phyloP scores from a whole-genome alignment of 768 basidiomycete genomes.

The Dacryopinax spathularia region DNA sequence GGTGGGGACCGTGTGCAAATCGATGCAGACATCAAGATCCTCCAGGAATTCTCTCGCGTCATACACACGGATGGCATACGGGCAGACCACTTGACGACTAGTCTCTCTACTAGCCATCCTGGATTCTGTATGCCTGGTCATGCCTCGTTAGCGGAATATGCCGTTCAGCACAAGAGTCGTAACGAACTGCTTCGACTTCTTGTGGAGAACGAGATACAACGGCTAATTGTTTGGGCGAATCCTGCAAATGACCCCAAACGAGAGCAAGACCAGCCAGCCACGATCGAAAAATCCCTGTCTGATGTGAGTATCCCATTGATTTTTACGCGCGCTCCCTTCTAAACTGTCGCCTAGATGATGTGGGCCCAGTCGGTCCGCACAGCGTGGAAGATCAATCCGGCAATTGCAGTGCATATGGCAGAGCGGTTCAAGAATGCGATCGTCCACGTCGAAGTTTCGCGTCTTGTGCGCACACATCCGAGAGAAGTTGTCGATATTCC shows the following conservation, averaged over 20 bases:
- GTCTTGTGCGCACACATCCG: constrained; percentile 60
- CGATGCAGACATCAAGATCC: constrained; percentile 71
- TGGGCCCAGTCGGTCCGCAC: constrained; percentile 59
- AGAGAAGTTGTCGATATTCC: constrained; percentile 55
- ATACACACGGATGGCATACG: constrained; percentile 61
- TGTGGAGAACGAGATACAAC: constrained; percentile 78
- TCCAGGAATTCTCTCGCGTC: constrained; percentile 69
- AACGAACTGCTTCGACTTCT: constrained; percentile 68
- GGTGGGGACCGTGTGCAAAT: constrained; percentile 89
- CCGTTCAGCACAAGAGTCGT: constrained; percentile 44
- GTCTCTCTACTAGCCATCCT: constrained; percentile 28
- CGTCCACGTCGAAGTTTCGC: constrained; percentile 57
- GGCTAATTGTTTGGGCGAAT: constrained; percentile 82
- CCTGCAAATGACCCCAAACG: constrained; percentile 62
- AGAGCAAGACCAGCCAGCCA: constrained; percentile 44
- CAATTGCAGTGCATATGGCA: constrained; percentile 65
- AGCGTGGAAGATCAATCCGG: constrained; percentile 71
- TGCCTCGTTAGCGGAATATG: constrained; percentile 34
- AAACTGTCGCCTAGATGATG: constrained; percentile 29
- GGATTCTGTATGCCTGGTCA: constrained; percentile 11
- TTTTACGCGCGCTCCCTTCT: neutral
- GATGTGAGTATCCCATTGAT: constrained; percentile 35
- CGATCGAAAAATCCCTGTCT: constrained; percentile 42
- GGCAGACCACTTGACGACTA: constrained; percentile 26
- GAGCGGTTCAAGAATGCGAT: constrained; percentile 68